Base-by-base conservation (phyloP, 805 yeast species). In the Candida pseudofarinosa region DNA sequence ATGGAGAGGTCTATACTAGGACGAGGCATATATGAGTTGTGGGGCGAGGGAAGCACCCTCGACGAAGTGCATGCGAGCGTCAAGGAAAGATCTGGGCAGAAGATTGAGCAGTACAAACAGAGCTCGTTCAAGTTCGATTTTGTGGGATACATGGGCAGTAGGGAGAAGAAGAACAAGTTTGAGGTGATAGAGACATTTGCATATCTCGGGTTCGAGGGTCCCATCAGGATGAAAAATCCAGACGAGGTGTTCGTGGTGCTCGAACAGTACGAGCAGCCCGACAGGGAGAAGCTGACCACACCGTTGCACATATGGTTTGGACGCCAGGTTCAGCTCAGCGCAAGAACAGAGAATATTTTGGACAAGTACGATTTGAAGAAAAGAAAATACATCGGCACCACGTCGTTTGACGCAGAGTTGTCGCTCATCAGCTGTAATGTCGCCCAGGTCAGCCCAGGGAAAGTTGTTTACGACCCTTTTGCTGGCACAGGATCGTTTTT, bases 401-500 rank as follows among this genome's bases (percentile, higher is more conserved):
- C 99, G 0, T 88, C 97, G 14, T 93, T 93, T 63, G 99, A 93
- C 53, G 95, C 97, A 1, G 98, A 93, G 58, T 67, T 93, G 46
- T 81, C 97, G 0, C 65, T 93, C 37, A 84, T 90, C 13, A 84
- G 95, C 23, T 86, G 96, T 55, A 93, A 91, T 55, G 74, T 93
- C 40, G 96, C 86, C 0, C 89, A 85, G 48, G 88, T 84, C 12
- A 71, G 61, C 31, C 70, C 74, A 0, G 85, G 83, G 0, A 76
- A 81, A 41, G 56, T 89, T 3, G 78, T 85, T 57, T 91, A 88
- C 58, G 99, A 93, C 63, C 99, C 99, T 18, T 93, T 93, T 66
- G 88, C 87, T 3, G 99, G 99, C 0, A 93, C 99, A 0, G 99
- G 99, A 0, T 88, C 97, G 16, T 93, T 93, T 56, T 69, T 91